These are phyloP conservation scores for Populus hybrid DNA, from an alignment of 441 rosid genomes.

Conservation along the genomic window DNA sequence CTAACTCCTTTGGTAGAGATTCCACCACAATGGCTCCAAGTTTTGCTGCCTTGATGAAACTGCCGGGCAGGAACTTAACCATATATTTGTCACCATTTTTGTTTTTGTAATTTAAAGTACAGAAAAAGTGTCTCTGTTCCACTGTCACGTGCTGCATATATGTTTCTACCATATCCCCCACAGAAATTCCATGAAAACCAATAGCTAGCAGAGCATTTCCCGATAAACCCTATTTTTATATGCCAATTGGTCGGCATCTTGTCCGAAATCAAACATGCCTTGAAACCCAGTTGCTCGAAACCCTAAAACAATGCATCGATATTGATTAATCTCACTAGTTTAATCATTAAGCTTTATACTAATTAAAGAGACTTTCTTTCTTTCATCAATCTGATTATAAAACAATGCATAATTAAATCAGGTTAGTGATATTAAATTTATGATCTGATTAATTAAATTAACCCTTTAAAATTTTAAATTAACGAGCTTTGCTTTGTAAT, in stretches of 20 bases:
- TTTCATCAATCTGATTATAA: too few relatives aligned
- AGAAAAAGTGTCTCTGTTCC: background rate
- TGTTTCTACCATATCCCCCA: slow-evolving; percentile 8
- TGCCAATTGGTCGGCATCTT: slow-evolving; percentile 32
- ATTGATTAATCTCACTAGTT: background rate
- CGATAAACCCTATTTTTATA: slow-evolving; percentile 17
- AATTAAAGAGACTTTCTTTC: too few relatives aligned
- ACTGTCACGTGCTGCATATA: slow-evolving; percentile 14
- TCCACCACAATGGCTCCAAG: background rate
- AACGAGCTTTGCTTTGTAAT: too few relatives aligned
- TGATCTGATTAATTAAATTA: too few relatives aligned
- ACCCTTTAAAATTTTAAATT: too few relatives aligned
- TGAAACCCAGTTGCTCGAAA: slow-evolving; percentile 1
- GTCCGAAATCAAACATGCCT: slow-evolving; percentile 23
- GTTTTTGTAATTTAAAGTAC: background rate
- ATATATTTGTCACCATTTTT: background rate
- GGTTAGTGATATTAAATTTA: too few relatives aligned
- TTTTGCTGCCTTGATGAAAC: background rate
- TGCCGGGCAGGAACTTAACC: background rate
- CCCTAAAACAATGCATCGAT: background rate
- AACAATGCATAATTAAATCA: too few relatives aligned
- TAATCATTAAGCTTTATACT: too few relatives aligned
- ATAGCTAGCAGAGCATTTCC: slow-evolving; percentile 2
- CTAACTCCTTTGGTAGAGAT: background rate
- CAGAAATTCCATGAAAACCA: slow-evolving; percentile 20